Evolutionary conservation across 208 protist species (phyloP).

Genomic region (Acanthamoeba castellanii): DNA sequence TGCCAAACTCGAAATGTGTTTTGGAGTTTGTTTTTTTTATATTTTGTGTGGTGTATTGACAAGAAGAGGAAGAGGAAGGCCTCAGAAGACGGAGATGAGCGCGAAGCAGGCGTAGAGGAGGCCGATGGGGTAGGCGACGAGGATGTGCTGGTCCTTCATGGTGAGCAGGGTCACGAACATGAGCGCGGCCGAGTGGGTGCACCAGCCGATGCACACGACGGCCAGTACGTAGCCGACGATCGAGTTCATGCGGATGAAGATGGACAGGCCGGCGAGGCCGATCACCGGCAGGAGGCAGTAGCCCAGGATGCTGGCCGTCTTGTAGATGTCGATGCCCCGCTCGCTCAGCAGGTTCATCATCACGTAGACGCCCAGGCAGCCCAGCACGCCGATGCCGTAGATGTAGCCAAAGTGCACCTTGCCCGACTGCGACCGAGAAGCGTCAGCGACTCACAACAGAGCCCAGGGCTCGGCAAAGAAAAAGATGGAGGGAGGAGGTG

Average conservation of each 20-base stretch:
- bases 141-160: slow-evolving; percentile 82
- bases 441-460: neutral
- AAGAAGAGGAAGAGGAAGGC: neutral
- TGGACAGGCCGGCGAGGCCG: slow-evolving; percentile 83
- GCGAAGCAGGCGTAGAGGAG: slow-evolving; percentile 88
- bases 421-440: slow-evolving; percentile 73
- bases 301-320: slow-evolving; percentile 85
- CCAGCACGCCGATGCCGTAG: slow-evolving; percentile 87
- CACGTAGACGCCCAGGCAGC: slow-evolving; percentile 85
- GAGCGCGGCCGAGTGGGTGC: slow-evolving; percentile 84
- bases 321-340: slow-evolving; percentile 80
- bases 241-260: slow-evolving; percentile 77
- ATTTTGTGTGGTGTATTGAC: neutral
- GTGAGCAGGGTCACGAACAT: slow-evolving; percentile 83
- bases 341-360: slow-evolving; percentile 87
- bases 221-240: slow-evolving; percentile 81
- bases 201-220: slow-evolving; percentile 84
- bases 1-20: too few relatives aligned
- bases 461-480: neutral
- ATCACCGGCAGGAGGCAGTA: slow-evolving; percentile 91
- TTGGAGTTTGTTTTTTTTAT: too few relatives aligned
- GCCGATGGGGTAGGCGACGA: slow-evolving; percentile 87
- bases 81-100: slow-evolving; percentile 87
- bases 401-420: slow-evolving; percentile 91
- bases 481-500: slow-evolving; percentile 45